A percentile compares a stretch with the other conserved stretches of the same genome.
Conservation (phyloP, 75 land plant genomes). For the Gnetum montanum region DNA sequence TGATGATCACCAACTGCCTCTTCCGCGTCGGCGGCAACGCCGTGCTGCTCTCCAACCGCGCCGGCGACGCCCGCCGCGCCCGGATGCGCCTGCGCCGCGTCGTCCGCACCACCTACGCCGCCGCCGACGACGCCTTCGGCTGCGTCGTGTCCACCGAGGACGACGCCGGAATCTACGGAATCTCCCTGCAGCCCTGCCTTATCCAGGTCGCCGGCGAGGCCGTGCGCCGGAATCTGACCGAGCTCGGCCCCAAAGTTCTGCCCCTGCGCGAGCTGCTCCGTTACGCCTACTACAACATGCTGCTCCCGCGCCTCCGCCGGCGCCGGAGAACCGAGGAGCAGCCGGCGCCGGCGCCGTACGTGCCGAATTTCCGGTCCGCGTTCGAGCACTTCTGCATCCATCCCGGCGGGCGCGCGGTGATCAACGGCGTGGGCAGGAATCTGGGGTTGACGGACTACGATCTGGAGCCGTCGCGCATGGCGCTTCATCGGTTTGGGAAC, state of each 20-base stretch:
- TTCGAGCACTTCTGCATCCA: constrained; percentile 21
- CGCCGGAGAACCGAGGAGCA: too few relatives aligned
- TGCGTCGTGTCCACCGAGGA: constrained; percentile 57
- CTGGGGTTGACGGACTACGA: constrained; percentile 24
- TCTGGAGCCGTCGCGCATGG: constrained; percentile 41
- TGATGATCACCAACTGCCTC: constrained; percentile 51
- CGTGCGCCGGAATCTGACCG: constrained; percentile 27
- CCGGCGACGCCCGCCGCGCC: constrained; percentile 9
- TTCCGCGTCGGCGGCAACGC: constrained; percentile 64
- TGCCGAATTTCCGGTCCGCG: constrained; percentile 50
- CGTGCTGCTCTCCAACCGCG: constrained; percentile 46
- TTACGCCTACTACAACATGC: too few relatives aligned
- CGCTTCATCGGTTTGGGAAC: constrained; percentile 43
- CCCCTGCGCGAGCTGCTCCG: constrained; percentile 19
- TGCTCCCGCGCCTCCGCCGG: too few relatives aligned
- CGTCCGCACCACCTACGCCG: constrained; percentile 56
- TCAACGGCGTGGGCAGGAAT: constrained; percentile 40
- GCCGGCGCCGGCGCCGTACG: too few relatives aligned
- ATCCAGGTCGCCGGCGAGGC: not conserved
- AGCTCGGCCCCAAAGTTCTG: constrained; percentile 35
- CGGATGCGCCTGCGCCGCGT: constrained; percentile 41
- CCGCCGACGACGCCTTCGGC: constrained; percentile 41
- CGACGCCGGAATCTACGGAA: constrained; percentile 20
- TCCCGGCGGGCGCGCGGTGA: constrained; percentile 32
- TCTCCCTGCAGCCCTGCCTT: not conserved